Percentiles rank a stretch among this genome's conserved stretches.
These are phyloP conservation scores for Zychaea mexicana DNA, from an alignment of 371 early-diverging fungal species.

Conservation along the genomic window DNA sequence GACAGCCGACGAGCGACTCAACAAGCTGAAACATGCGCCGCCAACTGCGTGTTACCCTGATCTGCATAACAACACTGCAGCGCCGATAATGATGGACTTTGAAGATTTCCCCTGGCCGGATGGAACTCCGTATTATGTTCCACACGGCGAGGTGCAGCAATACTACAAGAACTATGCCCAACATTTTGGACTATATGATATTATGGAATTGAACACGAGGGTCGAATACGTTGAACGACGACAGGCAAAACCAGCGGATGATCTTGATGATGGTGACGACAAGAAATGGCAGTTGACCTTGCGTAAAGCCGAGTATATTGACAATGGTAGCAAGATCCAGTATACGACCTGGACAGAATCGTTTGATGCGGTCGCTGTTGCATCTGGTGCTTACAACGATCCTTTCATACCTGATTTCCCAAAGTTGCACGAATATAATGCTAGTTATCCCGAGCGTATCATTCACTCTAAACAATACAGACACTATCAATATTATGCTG, in stretches of 20 bases:
- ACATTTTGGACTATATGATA: slow-evolving; percentile 20
- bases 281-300: slow-evolving; percentile 4
- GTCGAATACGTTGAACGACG: slow-evolving; percentile 27
- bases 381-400: slow-evolving; percentile 35
- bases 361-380: slow-evolving; percentile 44
- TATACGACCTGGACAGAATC: slow-evolving; percentile 17
- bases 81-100: slow-evolving; percentile 21
- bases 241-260: no score
- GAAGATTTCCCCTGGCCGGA: slow-evolving; percentile 19
- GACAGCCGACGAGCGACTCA: neutral
- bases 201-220: slow-evolving; percentile 32
- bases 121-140: slow-evolving; percentile 33
- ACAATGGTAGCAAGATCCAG: neutral
- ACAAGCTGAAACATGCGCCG: slow-evolving; percentile 7
- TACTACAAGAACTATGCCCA: slow-evolving; percentile 33
- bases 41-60: slow-evolving; percentile 10
- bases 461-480: slow-evolving; percentile 43
- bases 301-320: slow-evolving; percentile 1
- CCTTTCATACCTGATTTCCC: slow-evolving; percentile 36
- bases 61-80: slow-evolving; percentile 19
- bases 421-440: slow-evolving; percentile 28
- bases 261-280: no score
- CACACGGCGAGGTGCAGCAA: slow-evolving; percentile 25
- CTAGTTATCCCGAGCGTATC: slow-evolving; percentile 24
- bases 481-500: slow-evolving; percentile 29